Percentiles rank a stretch among this genome's conserved stretches.
Conservation (phyloP, 2,329 filamentous ascomycete species). For the Lasiodiplodia sp. region DNA sequence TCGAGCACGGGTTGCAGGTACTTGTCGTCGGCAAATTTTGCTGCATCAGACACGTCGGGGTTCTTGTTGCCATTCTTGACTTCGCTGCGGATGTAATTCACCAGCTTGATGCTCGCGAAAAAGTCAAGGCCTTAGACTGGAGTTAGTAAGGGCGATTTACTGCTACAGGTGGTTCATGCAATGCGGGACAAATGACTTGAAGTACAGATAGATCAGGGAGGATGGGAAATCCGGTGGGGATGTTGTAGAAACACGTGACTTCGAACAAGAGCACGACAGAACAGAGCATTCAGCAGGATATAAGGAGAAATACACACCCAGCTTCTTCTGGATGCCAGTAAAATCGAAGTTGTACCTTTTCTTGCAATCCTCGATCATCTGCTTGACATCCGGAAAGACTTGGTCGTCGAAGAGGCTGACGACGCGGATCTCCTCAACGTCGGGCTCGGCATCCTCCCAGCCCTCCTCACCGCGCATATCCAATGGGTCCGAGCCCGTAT, state of each 20-base stretch:
- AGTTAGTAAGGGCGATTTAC: background rate
- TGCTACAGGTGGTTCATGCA: background rate
- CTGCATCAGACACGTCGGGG: slow-evolving; percentile 66
- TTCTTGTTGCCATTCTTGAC: slow-evolving; percentile 47
- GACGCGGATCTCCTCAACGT: slow-evolving; percentile 46
- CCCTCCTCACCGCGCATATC: slow-evolving; percentile 46
- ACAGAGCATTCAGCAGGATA: background rate
- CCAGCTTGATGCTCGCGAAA: slow-evolving; percentile 52
- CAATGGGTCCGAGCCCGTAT: slow-evolving; percentile 23
- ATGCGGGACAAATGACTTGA: background rate
- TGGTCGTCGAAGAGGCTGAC: slow-evolving; percentile 51
- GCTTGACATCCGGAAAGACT: slow-evolving; percentile 36
- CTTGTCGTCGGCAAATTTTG: slow-evolving; percentile 76
- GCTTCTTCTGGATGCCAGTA: slow-evolving; percentile 40
- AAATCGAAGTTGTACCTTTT: slow-evolving; percentile 52
- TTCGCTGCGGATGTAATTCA: slow-evolving; percentile 59
- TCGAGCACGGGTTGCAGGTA: slow-evolving; percentile 85
- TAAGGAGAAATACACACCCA: slow-evolving; percentile 42
- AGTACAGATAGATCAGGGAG: background rate
- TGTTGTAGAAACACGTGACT: slow-evolving; percentile 12
- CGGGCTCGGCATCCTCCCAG: slow-evolving; percentile 54
- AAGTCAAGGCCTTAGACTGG: slow-evolving; percentile 51
- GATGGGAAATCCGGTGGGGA: background rate
- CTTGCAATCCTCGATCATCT: slow-evolving; percentile 49
- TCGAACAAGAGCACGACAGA: background rate